Evolutionary conservation across 179 eudicot genomes (phyloP), one percentile per base, ranked within the genome.

Genomic region (Spergularia azorica): DNA sequence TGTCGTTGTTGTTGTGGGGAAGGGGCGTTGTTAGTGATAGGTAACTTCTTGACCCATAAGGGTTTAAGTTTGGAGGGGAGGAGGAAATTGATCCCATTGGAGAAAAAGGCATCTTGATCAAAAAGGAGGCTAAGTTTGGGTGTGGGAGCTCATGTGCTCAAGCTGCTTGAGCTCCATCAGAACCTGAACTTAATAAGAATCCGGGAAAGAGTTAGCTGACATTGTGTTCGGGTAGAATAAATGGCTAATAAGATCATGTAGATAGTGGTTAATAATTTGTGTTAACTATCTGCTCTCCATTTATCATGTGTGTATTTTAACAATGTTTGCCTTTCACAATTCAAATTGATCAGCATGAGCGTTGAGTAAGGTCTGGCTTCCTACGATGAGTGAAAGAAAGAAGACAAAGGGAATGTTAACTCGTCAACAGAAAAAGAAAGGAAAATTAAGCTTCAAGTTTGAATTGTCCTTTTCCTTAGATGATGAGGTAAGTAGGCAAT

Each of bases 391-490:
- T 6, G 46, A 70, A 54, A 26, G n/a, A 48, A 71, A 71, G 74
- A 56, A 15, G 72, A 13, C 41, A 55, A 71, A 38, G 63, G 74
- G 50, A 71, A 56, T 32, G 50, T 43, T 14, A 7, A 57, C 13
- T 55, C 63, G 38, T 71, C 74, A 32, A 46, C 63, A 71, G 9
- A 55, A 16, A 52, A 70, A 6, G 43, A 60, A 52, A 21, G 11
- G 39, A 14, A 70, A 51, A 54, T 71, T 62, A 21, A 32, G 14
- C 26, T 32, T 15, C 39, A 20, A 55, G 48, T 71, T 71, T 55
- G 74, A 62, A n/a, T 15, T 71, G 32, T 71, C 74, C 18, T 26
- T 71, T 55, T 71, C 50, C 20, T 15, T 62, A 14, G 32, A 26
- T 26, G n/a, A 1, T 54, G 15, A 55, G 74, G 74, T 71, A 71